Evolutionary conservation across 1,139 yeast genomes (phyloP), one percentile per base, ranked within the genome.

Genomic region (Debaryomyces nepalensis): DNA sequence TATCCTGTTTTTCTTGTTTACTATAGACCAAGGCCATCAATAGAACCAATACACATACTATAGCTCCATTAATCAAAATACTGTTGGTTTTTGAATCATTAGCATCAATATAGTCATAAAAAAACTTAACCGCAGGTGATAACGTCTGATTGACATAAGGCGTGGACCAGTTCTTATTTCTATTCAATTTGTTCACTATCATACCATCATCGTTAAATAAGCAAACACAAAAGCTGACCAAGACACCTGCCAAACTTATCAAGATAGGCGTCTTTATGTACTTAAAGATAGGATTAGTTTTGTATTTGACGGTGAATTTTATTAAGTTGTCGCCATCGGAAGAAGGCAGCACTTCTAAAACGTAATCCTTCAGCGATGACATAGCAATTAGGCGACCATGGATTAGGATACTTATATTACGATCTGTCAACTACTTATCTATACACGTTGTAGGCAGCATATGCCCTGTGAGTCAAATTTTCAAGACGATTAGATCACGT

Each of bases 351-450:
- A 65, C 57, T 36, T 64, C 66, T 41, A 68, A 54, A 16, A 50
- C 46, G 48, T 58, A 67, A 48, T 66, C 61, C 46, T 68, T 68
- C 27, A 56, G 43, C 5, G 69, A 61, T 31, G 70, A 63, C 72
- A 66, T 65, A 23, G 18, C 48, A 47, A 41, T 45, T 42, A 47
- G 26, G 44, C 30, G 15, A 16, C 44, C 50, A 50, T 46, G 43
- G 32, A 24, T 8, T 24, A 19, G 37, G 39, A 19, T 33, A 16
- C 22, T 34, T 24, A 12, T 34, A 20, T 20, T 14, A 26, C 20
- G 18, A 29, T 29, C 9, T 29, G 32, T 29, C 21, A 19, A 29
- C 20, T 29, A 29, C 32, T 29, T 29, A 29, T 29, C 32, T 29
- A 27, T 27, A 29, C 32, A 29, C 30, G 34, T 11, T 31, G 11